phyloP scores from a whole-genome alignment of 371 early-diverging fungal genomes.

The Apophysomyces variabilis region DNA sequence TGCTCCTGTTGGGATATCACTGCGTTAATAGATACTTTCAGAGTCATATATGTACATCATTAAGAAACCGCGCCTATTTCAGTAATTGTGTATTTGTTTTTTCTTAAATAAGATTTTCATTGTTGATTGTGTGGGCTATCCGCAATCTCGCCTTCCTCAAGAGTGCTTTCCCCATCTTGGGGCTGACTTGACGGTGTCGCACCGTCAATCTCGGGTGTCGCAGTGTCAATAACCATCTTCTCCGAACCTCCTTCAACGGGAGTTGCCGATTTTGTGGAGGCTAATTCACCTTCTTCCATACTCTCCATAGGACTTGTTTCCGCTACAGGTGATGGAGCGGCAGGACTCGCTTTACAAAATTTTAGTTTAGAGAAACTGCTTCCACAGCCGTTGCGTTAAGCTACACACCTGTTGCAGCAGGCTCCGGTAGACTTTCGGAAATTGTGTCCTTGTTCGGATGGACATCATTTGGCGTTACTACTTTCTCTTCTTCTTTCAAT shows the following conservation, averaged over 20 bases:
- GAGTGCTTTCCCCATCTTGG: constrained; percentile 27
- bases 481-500: constrained; percentile 28
- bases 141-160: constrained; percentile 50
- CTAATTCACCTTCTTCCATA: constrained; percentile 50
- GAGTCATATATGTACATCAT: neutral
- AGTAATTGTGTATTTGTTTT: neutral
- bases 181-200: constrained; percentile 10
- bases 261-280: constrained; percentile 32
- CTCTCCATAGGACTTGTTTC: constrained; percentile 29
- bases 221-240: constrained; percentile 5
- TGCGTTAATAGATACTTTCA: neutral
- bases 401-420: neutral
- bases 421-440: neutral
- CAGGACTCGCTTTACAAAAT: constrained; percentile 11
- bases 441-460: neutral
- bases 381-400: neutral
- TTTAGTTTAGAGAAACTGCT: constrained; percentile 6
- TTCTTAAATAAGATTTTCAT: constrained; percentile 1
- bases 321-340: constrained; percentile 3
- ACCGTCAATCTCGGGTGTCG: constrained; percentile 11
- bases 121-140: constrained; percentile 18
- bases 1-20: constrained; percentile 1
- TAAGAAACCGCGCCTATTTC: constrained; percentile 1
- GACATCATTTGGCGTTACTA: constrained; percentile 1
- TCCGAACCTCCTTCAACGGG: neutral